phyloP scores from a whole-genome alignment of 1,139 yeast genomes.

The Candida labiduridarum region DNA sequence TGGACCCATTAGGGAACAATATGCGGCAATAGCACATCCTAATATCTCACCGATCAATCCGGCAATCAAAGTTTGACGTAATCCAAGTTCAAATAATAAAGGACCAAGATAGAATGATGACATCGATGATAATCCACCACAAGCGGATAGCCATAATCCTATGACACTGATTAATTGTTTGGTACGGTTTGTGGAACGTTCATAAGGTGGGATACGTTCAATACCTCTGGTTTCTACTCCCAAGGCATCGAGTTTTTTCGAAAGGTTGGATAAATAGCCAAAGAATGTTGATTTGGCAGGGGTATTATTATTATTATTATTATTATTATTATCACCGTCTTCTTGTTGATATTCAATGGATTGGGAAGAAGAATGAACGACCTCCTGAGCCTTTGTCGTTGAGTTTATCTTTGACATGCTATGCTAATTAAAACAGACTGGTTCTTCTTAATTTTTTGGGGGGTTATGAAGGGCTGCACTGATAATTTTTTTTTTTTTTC shows the following conservation, averaged over 20 bases:
- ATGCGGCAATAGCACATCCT: slow-evolving; percentile 79
- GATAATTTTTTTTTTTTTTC: background rate
- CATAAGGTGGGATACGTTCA: slow-evolving; percentile 72
- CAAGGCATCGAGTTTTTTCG: slow-evolving; percentile 36
- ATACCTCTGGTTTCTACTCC: slow-evolving; percentile 84
- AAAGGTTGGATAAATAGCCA: slow-evolving; percentile 7
- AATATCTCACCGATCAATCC: slow-evolving; percentile 64
- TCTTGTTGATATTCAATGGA: background rate
- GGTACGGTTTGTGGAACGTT: slow-evolving; percentile 54
- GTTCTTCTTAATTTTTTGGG: background rate
- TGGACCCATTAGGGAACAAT: slow-evolving; percentile 85
- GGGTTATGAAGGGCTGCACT: background rate
- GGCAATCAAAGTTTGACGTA: slow-evolving; percentile 58
- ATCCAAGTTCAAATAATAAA: slow-evolving; percentile 64
- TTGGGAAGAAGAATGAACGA: background rate
- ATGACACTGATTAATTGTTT: slow-evolving; percentile 60
- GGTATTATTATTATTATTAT: background rate
- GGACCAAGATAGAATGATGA: slow-evolving; percentile 80
- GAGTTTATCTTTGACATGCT: background rate
- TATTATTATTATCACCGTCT: background rate
- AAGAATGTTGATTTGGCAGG: background rate
- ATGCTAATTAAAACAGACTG: too few species aligned
- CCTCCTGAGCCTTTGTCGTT: background rate
- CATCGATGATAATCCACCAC: slow-evolving; percentile 85
- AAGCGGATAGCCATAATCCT: slow-evolving; percentile 82